Base-by-base conservation (phyloP, 306 rosid species). In the Senna siamea region DNA sequence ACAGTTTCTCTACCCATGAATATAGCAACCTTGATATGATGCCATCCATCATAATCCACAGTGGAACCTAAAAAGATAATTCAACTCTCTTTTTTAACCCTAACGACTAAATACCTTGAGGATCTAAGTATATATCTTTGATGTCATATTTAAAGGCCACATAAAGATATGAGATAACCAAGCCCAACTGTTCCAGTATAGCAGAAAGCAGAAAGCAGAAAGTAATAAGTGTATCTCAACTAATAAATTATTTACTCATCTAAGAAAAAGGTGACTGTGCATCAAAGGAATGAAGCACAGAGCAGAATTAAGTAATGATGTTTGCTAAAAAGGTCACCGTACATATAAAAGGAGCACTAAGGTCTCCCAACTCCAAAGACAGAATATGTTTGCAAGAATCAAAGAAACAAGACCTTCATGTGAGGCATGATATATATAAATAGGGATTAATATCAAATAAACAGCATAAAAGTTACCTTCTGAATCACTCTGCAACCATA, bases 401-500 rank as follows among this genome's bases (percentile, higher is more conserved):
- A 54, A 73, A 28, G 69, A 79, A 41, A 60, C 63, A 47, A 43
- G 22, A 56, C 57, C 17, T 48, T 55, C 58, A 55, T 13, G 66
- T 55, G 63, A 30, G 32, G 64, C 70, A 64, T 7, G 53, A 48
- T 48, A 37, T 30, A 22, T 14, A 37, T 44, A 11, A 32, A 41
- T 59, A 66, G 44, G 72, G 69, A 75, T 66, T 48, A 66, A 82
- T 9, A 57, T 35, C 5, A 69, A 34, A 67, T 56, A 66, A 50
- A 61, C 62, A 51, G 46, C 67, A 66, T 63, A 62, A 26, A 65
- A 78, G 61, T 80, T 72, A 94, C 99, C 99, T 94, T 94, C 87
- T 94, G 99, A 72, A 94, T 92, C 76, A 92, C 99, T 80, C 99
- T 83, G 89, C 99, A 92, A 56, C 97, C 99, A 82, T 94, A 94